phyloP scores from a whole-genome alignment of 768 basidiomycete genomes.

The Agrocybe chaxingu region DNA sequence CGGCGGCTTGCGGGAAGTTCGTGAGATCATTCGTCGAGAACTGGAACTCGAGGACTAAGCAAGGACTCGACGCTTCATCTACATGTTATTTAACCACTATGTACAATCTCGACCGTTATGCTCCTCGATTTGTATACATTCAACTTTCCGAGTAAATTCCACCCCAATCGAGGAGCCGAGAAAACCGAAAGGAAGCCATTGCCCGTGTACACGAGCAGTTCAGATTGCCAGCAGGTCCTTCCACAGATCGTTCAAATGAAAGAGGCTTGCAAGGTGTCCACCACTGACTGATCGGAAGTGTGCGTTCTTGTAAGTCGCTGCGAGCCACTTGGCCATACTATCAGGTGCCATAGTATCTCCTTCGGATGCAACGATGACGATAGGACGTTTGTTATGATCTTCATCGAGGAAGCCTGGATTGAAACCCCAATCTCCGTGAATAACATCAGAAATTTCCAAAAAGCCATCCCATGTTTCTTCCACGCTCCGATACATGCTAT shows the following conservation, averaged over 20 bases:
- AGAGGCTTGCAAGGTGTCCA: conserved; percentile 46
- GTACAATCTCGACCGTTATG: conserved; percentile 16
- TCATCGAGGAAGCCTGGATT: conserved; percentile 39
- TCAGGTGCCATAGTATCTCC: conserved; percentile 40
- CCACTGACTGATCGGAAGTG: conserved; percentile 39
- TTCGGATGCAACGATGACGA: conserved; percentile 41
- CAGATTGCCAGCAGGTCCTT: conserved; percentile 27
- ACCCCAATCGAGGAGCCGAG: background rate
- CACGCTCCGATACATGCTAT: conserved; percentile 44
- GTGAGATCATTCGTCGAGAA: conserved; percentile 79
- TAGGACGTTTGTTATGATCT: conserved; percentile 38
- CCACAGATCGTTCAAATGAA: conserved; percentile 46
- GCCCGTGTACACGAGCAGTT: background rate
- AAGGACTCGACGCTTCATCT: conserved; percentile 28
- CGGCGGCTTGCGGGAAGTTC: conserved; percentile 73
- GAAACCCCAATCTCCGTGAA: conserved; percentile 54
- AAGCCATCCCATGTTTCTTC: conserved; percentile 52
- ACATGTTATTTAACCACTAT: conserved; percentile 15
- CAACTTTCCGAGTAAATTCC: background rate
- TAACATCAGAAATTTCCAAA: conserved; percentile 33
- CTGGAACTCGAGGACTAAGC: conserved; percentile 65
- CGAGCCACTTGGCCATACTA: conserved; percentile 47
- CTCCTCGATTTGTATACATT: conserved; percentile 16
- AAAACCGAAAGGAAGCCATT: no score
- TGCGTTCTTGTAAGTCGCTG: conserved; percentile 41